phyloP scores from a whole-genome alignment of 371 early-diverging fungal species.

The Aphelidium insulamus region DNA sequence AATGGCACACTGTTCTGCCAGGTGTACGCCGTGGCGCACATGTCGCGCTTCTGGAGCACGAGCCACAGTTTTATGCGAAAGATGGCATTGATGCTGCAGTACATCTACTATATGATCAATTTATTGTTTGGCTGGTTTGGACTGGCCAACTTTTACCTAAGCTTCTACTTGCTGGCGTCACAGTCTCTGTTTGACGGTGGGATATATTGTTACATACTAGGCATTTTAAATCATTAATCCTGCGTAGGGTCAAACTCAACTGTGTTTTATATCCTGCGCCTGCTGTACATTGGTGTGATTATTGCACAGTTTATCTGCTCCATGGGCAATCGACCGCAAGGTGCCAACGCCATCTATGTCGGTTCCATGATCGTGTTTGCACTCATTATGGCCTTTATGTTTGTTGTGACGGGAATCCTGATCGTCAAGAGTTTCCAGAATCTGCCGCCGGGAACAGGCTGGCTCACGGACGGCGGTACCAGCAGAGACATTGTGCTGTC shows the following conservation, averaged over 20 bases:
- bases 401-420: conserved; percentile 11
- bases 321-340: conserved; percentile 64
- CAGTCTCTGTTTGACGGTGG: not conserved
- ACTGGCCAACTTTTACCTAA: conserved; percentile 46
- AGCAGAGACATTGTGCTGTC: conserved; percentile 27
- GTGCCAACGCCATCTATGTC: conserved; percentile 40
- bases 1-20: conserved; percentile 52
- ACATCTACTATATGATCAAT: conserved; percentile 31
- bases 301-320: conserved; percentile 36
- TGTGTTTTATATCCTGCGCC: conserved; percentile 19
- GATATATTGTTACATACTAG: not conserved
- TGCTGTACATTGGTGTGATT: conserved; percentile 37
- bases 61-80: conserved; percentile 36
- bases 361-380: conserved; percentile 28
- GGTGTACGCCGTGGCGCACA: conserved; percentile 28
- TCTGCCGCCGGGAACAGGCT: conserved; percentile 10
- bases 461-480: conserved; percentile 23
- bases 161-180: conserved; percentile 36
- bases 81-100: conserved; percentile 30
- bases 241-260: not conserved
- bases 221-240: not conserved
- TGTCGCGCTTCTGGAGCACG: conserved; percentile 29
- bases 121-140: conserved; percentile 53
- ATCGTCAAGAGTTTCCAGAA: conserved; percentile 8
- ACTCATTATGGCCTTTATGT: conserved; percentile 29